These are phyloP conservation scores for Podochytrium sp. DNA, from an alignment of 192 early-diverging fungal species.

Conservation along the genomic window DNA sequence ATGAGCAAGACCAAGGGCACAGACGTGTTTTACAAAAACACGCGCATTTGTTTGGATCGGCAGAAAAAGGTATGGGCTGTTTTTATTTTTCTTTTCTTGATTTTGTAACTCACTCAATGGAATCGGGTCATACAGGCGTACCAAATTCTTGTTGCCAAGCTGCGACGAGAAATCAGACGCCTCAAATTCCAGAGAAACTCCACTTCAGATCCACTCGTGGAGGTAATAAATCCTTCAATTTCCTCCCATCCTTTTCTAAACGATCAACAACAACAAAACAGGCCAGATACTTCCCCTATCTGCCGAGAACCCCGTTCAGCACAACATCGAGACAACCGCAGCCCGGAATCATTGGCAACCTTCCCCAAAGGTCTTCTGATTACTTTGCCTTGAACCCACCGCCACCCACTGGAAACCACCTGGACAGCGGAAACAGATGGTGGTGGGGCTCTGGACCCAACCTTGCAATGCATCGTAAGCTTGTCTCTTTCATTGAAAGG, in stretches of 20 bases:
- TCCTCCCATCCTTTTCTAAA: too few relatives aligned
- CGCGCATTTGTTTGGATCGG: constrained; percentile 42
- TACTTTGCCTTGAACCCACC: constrained; percentile 53
- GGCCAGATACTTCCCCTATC: constrained; percentile 53
- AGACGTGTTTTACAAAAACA: constrained; percentile 37
- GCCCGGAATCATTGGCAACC: constrained; percentile 43
- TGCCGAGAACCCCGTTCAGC: constrained; percentile 42
- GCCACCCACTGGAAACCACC: constrained; percentile 53
- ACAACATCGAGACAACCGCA: constrained; percentile 40
- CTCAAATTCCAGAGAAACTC: constrained; percentile 52
- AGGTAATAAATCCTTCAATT: constrained; percentile 20
- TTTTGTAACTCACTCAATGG: background rate
- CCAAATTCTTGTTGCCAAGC: constrained; percentile 50
- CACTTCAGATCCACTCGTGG: constrained; percentile 49
- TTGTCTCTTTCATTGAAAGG: background rate
- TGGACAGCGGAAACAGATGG: constrained; percentile 54
- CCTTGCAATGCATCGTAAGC: constrained; percentile 3
- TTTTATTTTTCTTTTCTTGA: too few relatives aligned
- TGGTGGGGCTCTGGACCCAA: constrained; percentile 54
- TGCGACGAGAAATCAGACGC: constrained; percentile 44
- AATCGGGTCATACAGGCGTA: constrained; percentile 38
- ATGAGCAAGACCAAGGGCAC: constrained; percentile 9
- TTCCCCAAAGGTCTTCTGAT: constrained; percentile 41
- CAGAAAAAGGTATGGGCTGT: constrained; percentile 50
- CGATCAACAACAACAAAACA: background rate